phyloP scores from a whole-genome alignment of 2,329 filamentous ascomycete genomes.

The Curvularia spicifera region DNA sequence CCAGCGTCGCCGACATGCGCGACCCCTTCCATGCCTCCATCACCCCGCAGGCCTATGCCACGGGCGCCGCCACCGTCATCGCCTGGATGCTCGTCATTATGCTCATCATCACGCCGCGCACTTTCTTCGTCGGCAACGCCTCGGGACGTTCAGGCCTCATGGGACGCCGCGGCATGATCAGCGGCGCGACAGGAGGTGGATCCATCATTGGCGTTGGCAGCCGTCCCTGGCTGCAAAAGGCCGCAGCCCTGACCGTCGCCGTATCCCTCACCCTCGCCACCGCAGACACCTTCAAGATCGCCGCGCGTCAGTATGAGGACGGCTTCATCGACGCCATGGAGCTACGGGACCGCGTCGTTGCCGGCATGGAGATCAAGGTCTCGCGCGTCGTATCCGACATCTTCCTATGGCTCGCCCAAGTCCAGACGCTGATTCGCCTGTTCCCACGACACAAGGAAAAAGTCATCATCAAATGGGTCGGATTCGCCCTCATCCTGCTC shows the following conservation, averaged over 20 bases:
- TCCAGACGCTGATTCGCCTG: conserved; percentile 92
- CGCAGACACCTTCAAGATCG: conserved; percentile 85
- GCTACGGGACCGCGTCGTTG: conserved; percentile 79
- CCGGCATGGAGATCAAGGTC: conserved; percentile 83
- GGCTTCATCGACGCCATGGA: conserved; percentile 80
- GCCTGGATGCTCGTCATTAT: conserved; percentile 93
- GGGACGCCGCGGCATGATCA: conserved; percentile 82
- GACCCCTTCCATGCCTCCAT: conserved; percentile 95
- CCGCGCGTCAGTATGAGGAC: conserved; percentile 77
- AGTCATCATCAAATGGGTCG: conserved; percentile 98
- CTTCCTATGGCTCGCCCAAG: conserved; percentile 96
- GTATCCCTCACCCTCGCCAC: conserved; percentile 94
- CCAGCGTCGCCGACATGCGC: conserved; percentile 68
- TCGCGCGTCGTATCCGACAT: conserved; percentile 94
- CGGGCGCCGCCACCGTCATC: conserved; percentile 88
- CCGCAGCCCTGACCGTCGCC: conserved; percentile 67
- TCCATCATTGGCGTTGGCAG: conserved; percentile 85
- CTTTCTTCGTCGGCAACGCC: conserved; percentile 82
- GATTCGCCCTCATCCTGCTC: conserved; percentile 88
- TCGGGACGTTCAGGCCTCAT: conserved; percentile 73
- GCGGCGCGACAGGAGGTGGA: conserved; percentile 67
- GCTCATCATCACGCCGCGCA: conserved; percentile 91
- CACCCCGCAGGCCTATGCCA: conserved; percentile 90
- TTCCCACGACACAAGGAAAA: conserved; percentile 98
- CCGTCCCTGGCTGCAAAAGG: conserved; percentile 87